Base-by-base conservation (phyloP, 345 rosid species). In the Aethionema arabicum region DNA sequence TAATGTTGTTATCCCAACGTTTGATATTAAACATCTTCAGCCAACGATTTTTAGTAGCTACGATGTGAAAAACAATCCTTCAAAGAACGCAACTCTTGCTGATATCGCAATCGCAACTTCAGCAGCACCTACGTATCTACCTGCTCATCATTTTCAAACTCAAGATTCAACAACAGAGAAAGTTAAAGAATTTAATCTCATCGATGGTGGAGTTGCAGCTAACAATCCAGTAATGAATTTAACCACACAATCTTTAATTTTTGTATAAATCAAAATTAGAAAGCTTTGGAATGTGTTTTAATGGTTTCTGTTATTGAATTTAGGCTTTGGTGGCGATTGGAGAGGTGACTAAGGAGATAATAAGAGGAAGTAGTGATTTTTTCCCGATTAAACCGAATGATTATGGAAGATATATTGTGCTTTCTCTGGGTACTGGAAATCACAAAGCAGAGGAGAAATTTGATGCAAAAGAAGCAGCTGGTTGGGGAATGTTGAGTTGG, bases 191-290 rank as follows among this genome's bases (percentile, higher is more conserved):
- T 86, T 79, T 71, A 57, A 86, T 63, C 90, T 84, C 15, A 72
- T 82, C 7, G 95, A 86, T 16, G 88, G 88, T 10, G 86, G 90
- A 29, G 75, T 87, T 5, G 90, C 88, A 3, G 95, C 90, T 8
- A 81, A 84, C 44, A 82, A 82, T 57, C 90, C 81, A 45, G 85
- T 78, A 73, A 30, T 4, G 33, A 38, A 6, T 6, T 8, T 2
- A 12, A 9, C 31, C 4, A 27, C 4, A 27, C 8, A 21, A 13
- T 36, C 37, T 32, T 0, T 2, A 30, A 8, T 27, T 9, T 5
- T 39, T 7, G 12, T 16, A 63, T n/a, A n/a, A n/a, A n/a, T n/a
- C n/a, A n/a, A n/a, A n/a, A 2, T 13, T 29, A 29, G 0, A 12
- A 4, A n/a, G n/a, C 38, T 21, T 21, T 21, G 27, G 27, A 21